Base-by-base conservation (phyloP, 139 green algal genomes). In the Diplosphaera chodatii region DNA sequence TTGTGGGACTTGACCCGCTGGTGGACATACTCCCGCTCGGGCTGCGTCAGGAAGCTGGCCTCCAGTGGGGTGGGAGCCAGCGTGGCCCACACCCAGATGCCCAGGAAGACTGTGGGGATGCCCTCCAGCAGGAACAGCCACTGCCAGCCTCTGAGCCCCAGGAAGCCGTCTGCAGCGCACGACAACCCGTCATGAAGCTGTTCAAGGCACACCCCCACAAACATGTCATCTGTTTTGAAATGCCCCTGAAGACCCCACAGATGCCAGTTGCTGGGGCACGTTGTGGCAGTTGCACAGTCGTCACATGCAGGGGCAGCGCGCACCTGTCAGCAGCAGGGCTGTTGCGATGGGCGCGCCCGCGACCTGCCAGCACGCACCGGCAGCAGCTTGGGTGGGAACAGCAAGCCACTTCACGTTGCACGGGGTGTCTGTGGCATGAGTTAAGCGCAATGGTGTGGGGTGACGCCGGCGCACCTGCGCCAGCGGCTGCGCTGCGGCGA, bases 51-150 rank as follows among this genome's bases (percentile, higher is more conserved):
- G 40, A 69, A 78, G 21, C 55, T 33, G 18, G 74, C 66, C 13
- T 40, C 34, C 22, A 63, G 34, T 25, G 66, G 34, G 1, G 66
- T 37, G 0, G 66, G 66, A 10, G 66, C 33, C 16, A 71, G 66
- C 37, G 66, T 71, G 25, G 37, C 10, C 34, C 33, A 67, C 3
- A 78, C 62, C 8, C 34, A 27, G 8, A 66, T 25, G 27, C 59
- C 74, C 55, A 78, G 55, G 5, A 40, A n/a, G 22, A 78, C 29
- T 32, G 74, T 48, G 5, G 74, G 74, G 4, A 74, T 32, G 40
- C 74, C 74, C 65, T 78, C 74, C 64, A 72, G 69, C 15, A 78
- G 30, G 40, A 78, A 74, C 40, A 78, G 74, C 74, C 74, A 78
- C 37, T 71, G 74, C 74, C 74, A 78, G 59, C 74, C 74, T 28